A percentile compares a stretch with the other conserved stretches of the same genome.
Conservation (phyloP, 2,329 filamentous ascomycete species). For the Cryphonectria parasitica region DNA sequence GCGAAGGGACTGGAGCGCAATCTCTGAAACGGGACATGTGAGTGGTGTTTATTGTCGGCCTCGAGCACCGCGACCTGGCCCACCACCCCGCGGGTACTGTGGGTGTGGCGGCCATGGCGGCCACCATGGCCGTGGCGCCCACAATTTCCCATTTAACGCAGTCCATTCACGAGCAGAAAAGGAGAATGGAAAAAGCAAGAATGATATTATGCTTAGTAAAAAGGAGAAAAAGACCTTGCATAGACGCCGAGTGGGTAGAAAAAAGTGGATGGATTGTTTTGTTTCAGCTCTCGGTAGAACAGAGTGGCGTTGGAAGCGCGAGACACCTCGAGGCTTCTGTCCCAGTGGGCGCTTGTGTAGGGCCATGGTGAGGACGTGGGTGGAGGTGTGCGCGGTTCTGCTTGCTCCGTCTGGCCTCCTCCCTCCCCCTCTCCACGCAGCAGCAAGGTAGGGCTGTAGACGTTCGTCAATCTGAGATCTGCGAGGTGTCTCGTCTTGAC, state of each 20-base stretch:
- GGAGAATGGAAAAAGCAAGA: not conserved
- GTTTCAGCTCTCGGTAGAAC: not conserved
- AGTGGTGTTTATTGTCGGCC: conserved; percentile 10
- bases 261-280: not conserved
- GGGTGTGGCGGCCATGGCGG: not conserved
- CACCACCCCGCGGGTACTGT: not conserved
- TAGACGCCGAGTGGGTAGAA: not conserved
- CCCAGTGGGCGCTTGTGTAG: conserved; percentile 14
- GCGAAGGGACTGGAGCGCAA: not conserved
- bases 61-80: conserved; percentile 9
- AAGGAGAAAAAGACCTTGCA: not conserved
- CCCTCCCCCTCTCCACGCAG: not conserved
- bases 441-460: not conserved
- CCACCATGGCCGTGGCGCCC: not conserved
- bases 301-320: not conserved
- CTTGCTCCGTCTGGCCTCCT: too few species aligned
- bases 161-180: not conserved
- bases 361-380: too few species aligned
- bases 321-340: not conserved
- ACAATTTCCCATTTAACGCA: not conserved
- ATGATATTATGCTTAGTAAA: not conserved
- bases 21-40: conserved; percentile 14
- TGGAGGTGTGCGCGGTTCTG: not conserved
- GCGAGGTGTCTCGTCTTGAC: conserved; percentile 3
- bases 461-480: not conserved